phyloP scores from a whole-genome alignment of 1,284 basidiomycete genomes.

The Boletus smithii region DNA sequence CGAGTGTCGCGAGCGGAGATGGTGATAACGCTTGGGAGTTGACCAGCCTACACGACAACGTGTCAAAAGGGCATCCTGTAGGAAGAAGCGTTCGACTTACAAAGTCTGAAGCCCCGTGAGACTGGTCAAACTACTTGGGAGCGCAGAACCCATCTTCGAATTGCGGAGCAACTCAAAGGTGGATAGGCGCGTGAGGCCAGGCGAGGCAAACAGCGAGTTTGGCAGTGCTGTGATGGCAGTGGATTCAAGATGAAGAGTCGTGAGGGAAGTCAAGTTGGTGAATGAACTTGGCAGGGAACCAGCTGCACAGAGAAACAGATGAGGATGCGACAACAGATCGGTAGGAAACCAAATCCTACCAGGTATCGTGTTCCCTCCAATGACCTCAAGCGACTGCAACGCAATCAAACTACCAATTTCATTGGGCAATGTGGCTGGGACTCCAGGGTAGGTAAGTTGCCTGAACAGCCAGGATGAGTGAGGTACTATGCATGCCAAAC shows the following conservation, averaged over 20 bases:
- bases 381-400: constrained; percentile 40
- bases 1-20: constrained; percentile 32
- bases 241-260: constrained; percentile 43
- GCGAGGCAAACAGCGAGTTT: constrained; percentile 35
- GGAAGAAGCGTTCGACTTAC: constrained; percentile 31
- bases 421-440: constrained; percentile 44
- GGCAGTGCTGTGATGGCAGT: constrained; percentile 44
- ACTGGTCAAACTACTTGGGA: constrained; percentile 39
- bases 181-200: constrained; percentile 36
- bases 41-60: constrained; percentile 17
- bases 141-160: constrained; percentile 39
- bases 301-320: constrained; percentile 25
- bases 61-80: neutral
- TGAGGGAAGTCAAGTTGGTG: constrained; percentile 38
- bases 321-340: neutral
- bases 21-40: constrained; percentile 29
- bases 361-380: constrained; percentile 43
- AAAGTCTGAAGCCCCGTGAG: constrained; percentile 38
- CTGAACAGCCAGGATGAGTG: constrained; percentile 26
- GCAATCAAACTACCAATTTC: constrained; percentile 43
- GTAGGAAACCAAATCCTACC: constrained; percentile 26
- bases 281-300: constrained; percentile 42
- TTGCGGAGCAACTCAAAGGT: constrained; percentile 45
- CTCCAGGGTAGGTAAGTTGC: constrained; percentile 44
- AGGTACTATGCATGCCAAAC: neutral